Evolutionary conservation across 352 stramenopile genomes (phyloP), one percentile per base, ranked within the genome.

Genomic region (Phytopythium vexans): DNA sequence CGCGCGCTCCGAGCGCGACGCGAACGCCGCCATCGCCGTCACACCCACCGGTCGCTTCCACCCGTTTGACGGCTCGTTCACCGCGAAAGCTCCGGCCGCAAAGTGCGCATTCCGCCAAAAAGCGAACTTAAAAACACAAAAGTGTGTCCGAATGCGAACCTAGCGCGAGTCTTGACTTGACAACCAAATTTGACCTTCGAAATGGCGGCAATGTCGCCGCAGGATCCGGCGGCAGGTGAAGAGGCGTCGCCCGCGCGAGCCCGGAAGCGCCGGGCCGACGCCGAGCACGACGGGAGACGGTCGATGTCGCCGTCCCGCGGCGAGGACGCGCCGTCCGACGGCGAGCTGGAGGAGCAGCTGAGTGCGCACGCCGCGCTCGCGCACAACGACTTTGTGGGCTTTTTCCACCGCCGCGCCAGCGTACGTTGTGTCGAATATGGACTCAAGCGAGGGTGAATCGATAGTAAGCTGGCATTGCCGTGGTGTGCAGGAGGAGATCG

Each of bases 281-380:
- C 10, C 39, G 39, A 43, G 16, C 43, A 56, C 5, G 40, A 10
- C n/a, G 56, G 12, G 27, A 21, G 10, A 46, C 48, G 5, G 57
- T 43, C 4, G 31, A 8, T n/a, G 4, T 27, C 44, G 6, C 44
- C 8, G 0, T 50, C 44, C 14, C n/a, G 39, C 49, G 31, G 50
- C 21, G 12, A 21, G 32, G 50, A 15, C 35, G 32, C 69, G 43
- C 48, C 54, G 15, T 66, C 60, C 0, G 63, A 78, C 56, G 45
- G 59, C 3, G 78, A 87, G 49, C 89, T 90, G 65, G 77, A 90
- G 56, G 61, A 86, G 65, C 82, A 92, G 52, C 77, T 90, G n/a
- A 73, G 69, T 36, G 79, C 70, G 35, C 82, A 92, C 53, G 70
- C 82, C 3, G 68, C 71, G 8, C 60, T 77, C 32, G 75, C 70